phyloP scores from a whole-genome alignment of 2,329 filamentous ascomycete species.

The Pestalotiopsis sp. region DNA sequence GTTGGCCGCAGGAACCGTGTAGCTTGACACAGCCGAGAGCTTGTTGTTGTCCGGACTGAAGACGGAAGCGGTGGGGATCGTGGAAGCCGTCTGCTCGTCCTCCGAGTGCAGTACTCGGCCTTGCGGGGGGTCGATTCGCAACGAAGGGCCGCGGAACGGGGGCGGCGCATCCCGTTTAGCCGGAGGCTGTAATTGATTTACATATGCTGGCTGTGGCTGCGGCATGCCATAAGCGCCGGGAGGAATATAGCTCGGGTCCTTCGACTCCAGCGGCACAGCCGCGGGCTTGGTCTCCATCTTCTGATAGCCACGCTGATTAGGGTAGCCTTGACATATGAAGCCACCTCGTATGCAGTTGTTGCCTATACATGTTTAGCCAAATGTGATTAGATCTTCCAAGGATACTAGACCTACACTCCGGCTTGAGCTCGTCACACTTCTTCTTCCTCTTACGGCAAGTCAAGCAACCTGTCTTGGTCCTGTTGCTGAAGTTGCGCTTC shows the following conservation, averaged over 20 bases:
- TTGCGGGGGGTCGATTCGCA: slow-evolving; percentile 66
- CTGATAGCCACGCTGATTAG: slow-evolving; percentile 77
- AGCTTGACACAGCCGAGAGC: slow-evolving; percentile 57
- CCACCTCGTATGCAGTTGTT: slow-evolving; percentile 89
- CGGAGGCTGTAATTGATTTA: slow-evolving; percentile 30
- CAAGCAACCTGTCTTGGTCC: slow-evolving; percentile 93
- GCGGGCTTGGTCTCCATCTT: slow-evolving; percentile 72
- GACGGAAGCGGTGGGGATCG: slow-evolving; percentile 58
- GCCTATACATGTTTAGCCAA: slow-evolving; percentile 47
- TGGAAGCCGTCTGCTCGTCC: slow-evolving; percentile 60
- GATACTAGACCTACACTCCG: slow-evolving; percentile 70
- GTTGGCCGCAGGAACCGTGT: slow-evolving; percentile 48
- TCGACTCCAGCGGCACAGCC: slow-evolving; percentile 79
- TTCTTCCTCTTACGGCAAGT: slow-evolving; percentile 93
- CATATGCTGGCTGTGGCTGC: slow-evolving; percentile 36
- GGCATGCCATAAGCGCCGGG: slow-evolving; percentile 65
- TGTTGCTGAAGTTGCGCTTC: slow-evolving; percentile 86
- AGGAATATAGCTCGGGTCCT: slow-evolving; percentile 68
- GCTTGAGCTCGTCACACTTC: slow-evolving; percentile 95
- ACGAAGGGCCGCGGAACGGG: slow-evolving; percentile 61
- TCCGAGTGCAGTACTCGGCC: slow-evolving; percentile 58
- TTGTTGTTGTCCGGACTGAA: slow-evolving; percentile 63
- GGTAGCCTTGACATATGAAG: slow-evolving; percentile 91
- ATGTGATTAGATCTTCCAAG: background rate
- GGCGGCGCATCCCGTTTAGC: slow-evolving; percentile 58